Percentiles rank a stretch among this genome's conserved stretches.
Conservation (phyloP, 495 filamentous ascomycete species). For the Patellaria atrata region DNA sequence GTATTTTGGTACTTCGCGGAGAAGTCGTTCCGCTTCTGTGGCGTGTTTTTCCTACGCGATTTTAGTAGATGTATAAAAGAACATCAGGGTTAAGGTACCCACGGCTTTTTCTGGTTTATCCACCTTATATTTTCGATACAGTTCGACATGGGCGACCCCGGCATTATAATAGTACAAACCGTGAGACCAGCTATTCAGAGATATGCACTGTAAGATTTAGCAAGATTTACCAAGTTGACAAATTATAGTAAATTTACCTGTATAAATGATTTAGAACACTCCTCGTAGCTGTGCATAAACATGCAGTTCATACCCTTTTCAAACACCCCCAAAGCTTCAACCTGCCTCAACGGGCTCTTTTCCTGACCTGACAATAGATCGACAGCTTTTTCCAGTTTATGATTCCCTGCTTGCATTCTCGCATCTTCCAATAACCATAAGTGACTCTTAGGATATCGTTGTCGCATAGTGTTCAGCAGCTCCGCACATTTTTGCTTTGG, state of each 20-base stretch:
- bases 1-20: constrained; percentile 56
- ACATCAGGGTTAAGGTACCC: background rate
- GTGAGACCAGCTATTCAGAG: constrained; percentile 84
- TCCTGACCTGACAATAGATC: constrained; percentile 40
- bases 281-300: constrained; percentile 59
- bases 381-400: constrained; percentile 53
- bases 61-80: background rate
- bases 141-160: constrained; percentile 58
- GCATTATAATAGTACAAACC: constrained; percentile 84
- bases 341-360: constrained; percentile 71
- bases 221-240: background rate
- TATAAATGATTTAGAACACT: constrained; percentile 55
- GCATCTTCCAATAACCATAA: constrained; percentile 89
- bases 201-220: constrained; percentile 41
- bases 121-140: constrained; percentile 51
- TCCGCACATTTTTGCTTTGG: constrained; percentile 52
- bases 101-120: constrained; percentile 36
- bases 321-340: constrained; percentile 66
- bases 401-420: constrained; percentile 55
- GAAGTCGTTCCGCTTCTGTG: constrained; percentile 50
- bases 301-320: constrained; percentile 69
- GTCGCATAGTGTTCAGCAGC: constrained; percentile 60
- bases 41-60: constrained; percentile 31
- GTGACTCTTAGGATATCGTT: constrained; percentile 63
- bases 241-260: background rate